phyloP scores from a whole-genome alignment of 495 filamentous ascomycete species.

The Aspergillus carlsbadensis region DNA sequence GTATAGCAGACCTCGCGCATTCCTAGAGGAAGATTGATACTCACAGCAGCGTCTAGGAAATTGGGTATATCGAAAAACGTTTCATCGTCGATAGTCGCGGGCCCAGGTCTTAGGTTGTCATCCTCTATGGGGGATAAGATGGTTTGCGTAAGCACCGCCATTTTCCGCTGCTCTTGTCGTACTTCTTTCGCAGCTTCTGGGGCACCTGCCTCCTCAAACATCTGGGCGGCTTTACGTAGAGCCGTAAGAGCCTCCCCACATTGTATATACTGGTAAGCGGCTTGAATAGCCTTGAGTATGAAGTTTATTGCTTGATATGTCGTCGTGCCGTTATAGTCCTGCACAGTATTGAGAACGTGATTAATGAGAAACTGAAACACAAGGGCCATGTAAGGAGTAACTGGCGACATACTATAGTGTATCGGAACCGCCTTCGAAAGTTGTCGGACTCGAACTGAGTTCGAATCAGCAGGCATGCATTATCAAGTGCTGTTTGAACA shows the following conservation, averaged over 20 bases:
- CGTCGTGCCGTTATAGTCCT: not conserved
- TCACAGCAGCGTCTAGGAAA: not conserved
- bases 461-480: not conserved
- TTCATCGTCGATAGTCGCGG: not conserved
- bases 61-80: not conserved
- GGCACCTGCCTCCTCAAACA: not conserved
- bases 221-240: not conserved
- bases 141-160: not conserved
- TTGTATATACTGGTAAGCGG: not conserved
- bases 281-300: not conserved
- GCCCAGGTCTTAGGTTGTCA: not conserved
- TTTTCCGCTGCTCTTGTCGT: not conserved
- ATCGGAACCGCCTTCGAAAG: not conserved
- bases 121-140: not conserved
- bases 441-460: constrained; percentile 2
- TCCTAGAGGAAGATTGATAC: not conserved
- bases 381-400: too few relatives aligned
- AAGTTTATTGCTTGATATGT: constrained; percentile 3
- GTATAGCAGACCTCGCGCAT: too few relatives aligned
- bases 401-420: not conserved
- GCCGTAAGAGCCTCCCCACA: not conserved
- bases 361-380: too few relatives aligned
- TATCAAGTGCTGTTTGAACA: not conserved
- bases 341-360: not conserved
- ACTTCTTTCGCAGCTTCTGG: not conserved